Conservation (phyloP, 2,329 filamentous ascomycete species). For the Salinomyces thailandicus region DNA sequence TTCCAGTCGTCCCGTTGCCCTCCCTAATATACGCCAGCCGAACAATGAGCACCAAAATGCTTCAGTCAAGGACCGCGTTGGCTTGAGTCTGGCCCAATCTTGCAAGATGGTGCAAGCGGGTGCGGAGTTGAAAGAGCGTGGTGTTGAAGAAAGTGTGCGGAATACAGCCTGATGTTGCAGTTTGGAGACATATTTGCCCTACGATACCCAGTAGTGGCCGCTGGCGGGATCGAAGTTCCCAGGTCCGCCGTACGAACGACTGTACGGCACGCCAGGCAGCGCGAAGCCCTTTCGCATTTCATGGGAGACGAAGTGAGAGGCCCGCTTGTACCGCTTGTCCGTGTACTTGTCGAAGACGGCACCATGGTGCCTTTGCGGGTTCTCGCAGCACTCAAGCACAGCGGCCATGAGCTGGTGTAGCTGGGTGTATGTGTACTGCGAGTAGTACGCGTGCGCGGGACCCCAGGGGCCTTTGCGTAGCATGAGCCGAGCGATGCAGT, state of each 20-base stretch:
- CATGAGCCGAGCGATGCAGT: constrained; percentile 82
- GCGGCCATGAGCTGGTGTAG: constrained; percentile 65
- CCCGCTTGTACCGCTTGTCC: constrained; percentile 76
- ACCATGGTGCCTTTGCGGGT: constrained; percentile 67
- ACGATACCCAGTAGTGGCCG: too few species aligned
- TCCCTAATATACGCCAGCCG: constrained; percentile 3
- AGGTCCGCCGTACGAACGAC: too few species aligned
- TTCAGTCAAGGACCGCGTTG: constrained; percentile 3
- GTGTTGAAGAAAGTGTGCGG: constrained; percentile 1
- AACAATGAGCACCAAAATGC: constrained; percentile 2
- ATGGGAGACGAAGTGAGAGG: constrained; percentile 66
- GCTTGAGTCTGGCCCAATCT: constrained; percentile 1
- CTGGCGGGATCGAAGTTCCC: too few species aligned
- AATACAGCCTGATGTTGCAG: too few species aligned
- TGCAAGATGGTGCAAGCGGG: constrained; percentile 4
- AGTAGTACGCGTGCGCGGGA: constrained; percentile 78
- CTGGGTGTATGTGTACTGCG: constrained; percentile 81
- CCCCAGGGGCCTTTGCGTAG: constrained; percentile 84
- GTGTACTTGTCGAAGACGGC: constrained; percentile 89
- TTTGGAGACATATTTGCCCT: too few species aligned
- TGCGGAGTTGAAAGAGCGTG: constrained; percentile 3
- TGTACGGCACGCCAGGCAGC: constrained; percentile 28
- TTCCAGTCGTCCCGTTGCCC: constrained; percentile 8
- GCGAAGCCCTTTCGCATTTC: constrained; percentile 56
- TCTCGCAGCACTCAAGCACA: constrained; percentile 79